Percentiles rank a stretch among this genome's conserved stretches.
Conservation (phyloP, 2,329 filamentous ascomycete species). For the Zalaria sp. region DNA sequence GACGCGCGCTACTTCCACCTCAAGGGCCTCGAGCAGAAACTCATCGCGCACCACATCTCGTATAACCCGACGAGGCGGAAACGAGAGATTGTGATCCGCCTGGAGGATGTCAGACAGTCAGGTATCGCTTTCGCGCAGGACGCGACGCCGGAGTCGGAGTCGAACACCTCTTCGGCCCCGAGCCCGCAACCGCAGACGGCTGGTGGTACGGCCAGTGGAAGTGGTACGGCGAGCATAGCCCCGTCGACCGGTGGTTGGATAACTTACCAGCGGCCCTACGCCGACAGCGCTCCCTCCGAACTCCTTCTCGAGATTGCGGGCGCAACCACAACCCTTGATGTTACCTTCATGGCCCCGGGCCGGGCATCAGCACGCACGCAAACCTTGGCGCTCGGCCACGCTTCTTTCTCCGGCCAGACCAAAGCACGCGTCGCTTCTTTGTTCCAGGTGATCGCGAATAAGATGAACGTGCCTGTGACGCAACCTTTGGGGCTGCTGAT, state of each 20-base stretch:
- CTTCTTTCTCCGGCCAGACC: constrained; percentile 59
- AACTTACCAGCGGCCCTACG: constrained; percentile 70
- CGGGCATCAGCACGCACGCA: neutral
- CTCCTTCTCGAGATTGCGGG: constrained; percentile 68
- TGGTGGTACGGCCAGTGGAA: neutral
- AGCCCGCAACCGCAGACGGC: constrained; percentile 9
- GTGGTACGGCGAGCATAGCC: neutral
- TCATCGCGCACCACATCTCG: constrained; percentile 63
- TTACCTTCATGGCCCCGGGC: neutral
- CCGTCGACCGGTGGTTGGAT: constrained; percentile 39
- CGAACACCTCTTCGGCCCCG: constrained; percentile 4
- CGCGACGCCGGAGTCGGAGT: constrained; percentile 9
- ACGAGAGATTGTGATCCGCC: constrained; percentile 62
- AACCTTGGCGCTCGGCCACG: constrained; percentile 23
- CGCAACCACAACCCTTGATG: constrained; percentile 30
- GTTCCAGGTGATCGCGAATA: constrained; percentile 68
- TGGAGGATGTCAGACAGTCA: constrained; percentile 81
- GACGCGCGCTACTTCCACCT: constrained; percentile 92
- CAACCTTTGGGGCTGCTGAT: constrained; percentile 53
- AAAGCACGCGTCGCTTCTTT: constrained; percentile 58
- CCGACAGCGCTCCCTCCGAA: constrained; percentile 60
- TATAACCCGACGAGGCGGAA: constrained; percentile 57
- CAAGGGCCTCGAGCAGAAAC: constrained; percentile 74
- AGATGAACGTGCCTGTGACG: constrained; percentile 52
- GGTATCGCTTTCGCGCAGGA: constrained; percentile 56